Conservation (phyloP, 148 eudicot genomes). For the Rhododendron simsii region DNA sequence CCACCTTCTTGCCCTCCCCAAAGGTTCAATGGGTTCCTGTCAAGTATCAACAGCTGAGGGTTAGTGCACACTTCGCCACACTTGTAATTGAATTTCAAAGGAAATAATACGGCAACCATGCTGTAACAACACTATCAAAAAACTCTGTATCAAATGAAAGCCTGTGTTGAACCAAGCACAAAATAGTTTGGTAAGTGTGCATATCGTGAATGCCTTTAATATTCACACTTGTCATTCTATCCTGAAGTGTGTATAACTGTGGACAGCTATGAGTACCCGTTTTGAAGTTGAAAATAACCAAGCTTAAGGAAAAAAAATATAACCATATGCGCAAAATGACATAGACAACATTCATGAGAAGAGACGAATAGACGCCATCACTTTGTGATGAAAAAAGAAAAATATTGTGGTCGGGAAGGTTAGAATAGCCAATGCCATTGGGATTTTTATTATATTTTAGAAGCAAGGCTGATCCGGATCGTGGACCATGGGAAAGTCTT, state of each 20-base stretch:
- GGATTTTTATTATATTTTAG: no score
- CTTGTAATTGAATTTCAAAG: not conserved
- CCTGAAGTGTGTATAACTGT: not conserved
- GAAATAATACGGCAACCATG: not conserved
- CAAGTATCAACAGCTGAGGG: conserved; percentile 7
- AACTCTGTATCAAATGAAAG: not conserved
- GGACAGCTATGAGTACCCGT: not conserved
- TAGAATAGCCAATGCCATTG: no score
- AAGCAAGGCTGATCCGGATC: no score
- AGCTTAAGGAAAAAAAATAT: not conserved
- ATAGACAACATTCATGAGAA: not conserved
- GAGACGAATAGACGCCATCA: not conserved
- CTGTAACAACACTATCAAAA: not conserved
- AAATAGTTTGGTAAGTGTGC: not conserved
- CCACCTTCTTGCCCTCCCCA: conserved; percentile 44
- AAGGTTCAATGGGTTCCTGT: conserved; percentile 39
- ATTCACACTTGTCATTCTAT: not conserved
- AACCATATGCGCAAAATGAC: not conserved
- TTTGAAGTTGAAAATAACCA: not conserved
- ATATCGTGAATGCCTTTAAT: not conserved
- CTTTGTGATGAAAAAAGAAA: not conserved
- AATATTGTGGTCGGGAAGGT: no score
- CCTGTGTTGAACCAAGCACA: not conserved
- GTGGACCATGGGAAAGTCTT: no score
- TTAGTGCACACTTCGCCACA: not conserved